Percentiles rank a stretch among this genome's conserved stretches.
phyloP scores from a whole-genome alignment of 192 early-diverging fungal genomes.

The Coemansia sp. region DNA sequence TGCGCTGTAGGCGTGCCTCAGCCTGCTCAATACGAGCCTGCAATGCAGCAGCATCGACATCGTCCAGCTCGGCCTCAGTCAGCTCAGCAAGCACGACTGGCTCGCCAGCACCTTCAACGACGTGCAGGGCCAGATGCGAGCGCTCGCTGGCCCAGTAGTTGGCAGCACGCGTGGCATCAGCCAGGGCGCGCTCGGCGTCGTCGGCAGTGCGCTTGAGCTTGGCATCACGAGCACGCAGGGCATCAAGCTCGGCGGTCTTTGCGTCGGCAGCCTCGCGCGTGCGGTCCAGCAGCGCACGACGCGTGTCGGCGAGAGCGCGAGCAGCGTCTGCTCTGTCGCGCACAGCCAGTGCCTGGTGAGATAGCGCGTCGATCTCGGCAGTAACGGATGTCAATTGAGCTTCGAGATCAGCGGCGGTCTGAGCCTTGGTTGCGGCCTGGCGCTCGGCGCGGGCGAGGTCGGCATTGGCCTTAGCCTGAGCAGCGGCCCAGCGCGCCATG shows the following conservation, averaged over 20 bases:
- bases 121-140: slow-evolving; percentile 62
- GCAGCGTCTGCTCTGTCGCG: slow-evolving; percentile 49
- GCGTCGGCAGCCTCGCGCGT: slow-evolving; percentile 69
- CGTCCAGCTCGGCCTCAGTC: slow-evolving; percentile 62
- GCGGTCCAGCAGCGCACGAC: slow-evolving; percentile 63
- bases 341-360: slow-evolving; percentile 50
- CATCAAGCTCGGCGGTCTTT: slow-evolving; percentile 63
- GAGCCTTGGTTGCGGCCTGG: slow-evolving; percentile 63
- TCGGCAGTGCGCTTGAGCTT: slow-evolving; percentile 68
- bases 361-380: slow-evolving; percentile 59
- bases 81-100: slow-evolving; percentile 53
- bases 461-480: slow-evolving; percentile 75
- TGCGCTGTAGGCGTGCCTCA: slow-evolving; percentile 61
- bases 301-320: slow-evolving; percentile 58
- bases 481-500: slow-evolving; percentile 71
- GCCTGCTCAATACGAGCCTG: slow-evolving; percentile 69
- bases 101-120: slow-evolving; percentile 3
- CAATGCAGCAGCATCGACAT: slow-evolving; percentile 64
- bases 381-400: slow-evolving; percentile 63
- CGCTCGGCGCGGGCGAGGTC: slow-evolving; percentile 67
- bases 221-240: slow-evolving; percentile 68
- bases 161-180: slow-evolving; percentile 48
- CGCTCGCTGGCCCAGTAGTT: slow-evolving; percentile 60
- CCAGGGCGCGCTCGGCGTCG: slow-evolving; percentile 59
- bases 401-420: slow-evolving; percentile 66